Evolutionary conservation across 2,329 filamentous ascomycete species (phyloP).

Genomic region (Fusarium multiceps): DNA sequence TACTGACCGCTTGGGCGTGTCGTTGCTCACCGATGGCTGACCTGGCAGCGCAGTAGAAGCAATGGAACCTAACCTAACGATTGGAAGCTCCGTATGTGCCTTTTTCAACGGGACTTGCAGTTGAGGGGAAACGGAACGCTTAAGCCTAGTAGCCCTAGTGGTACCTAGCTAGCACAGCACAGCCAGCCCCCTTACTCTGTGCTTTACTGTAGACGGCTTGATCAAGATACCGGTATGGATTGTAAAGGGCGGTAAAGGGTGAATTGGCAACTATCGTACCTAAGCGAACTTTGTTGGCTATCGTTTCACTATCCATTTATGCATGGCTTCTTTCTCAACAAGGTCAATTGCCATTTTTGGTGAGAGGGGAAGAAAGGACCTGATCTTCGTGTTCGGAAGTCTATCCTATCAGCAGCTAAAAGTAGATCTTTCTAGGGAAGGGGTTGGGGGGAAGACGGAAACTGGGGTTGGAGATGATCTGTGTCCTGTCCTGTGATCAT

Average conservation of each 20-base stretch:
- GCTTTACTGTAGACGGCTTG: conserved; percentile 7
- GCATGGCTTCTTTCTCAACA: conserved; percentile 10
- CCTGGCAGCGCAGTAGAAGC: conserved; percentile 15
- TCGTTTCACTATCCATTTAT: neutral
- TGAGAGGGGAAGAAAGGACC: neutral
- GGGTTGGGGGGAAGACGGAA: conserved; percentile 10
- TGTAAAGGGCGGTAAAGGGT: conserved; percentile 32
- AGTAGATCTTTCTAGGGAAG: conserved; percentile 22
- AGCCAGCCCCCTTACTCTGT: neutral
- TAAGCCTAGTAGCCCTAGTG: neutral
- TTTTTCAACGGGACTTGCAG: conserved; percentile 1
- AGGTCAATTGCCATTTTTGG: neutral
- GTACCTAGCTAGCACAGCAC: neutral
- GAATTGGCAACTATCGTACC: conserved; percentile 6
- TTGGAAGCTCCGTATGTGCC: neutral
- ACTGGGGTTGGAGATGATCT: conserved; percentile 38
- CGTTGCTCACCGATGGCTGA: conserved; percentile 28
- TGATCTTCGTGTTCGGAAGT: conserved; percentile 23
- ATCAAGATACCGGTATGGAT: conserved; percentile 1
- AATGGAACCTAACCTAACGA: neutral
- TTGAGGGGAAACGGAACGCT: conserved; percentile 3
- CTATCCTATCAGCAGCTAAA: conserved; percentile 21
- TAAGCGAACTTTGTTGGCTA: conserved; percentile 20
- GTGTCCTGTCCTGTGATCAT: conserved; percentile 40
- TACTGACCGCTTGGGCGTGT: conserved; percentile 24